Percentiles rank a stretch among this genome's conserved stretches.
phyloP scores from a whole-genome alignment of 129 eudicot species.

The Arctium minus region DNA sequence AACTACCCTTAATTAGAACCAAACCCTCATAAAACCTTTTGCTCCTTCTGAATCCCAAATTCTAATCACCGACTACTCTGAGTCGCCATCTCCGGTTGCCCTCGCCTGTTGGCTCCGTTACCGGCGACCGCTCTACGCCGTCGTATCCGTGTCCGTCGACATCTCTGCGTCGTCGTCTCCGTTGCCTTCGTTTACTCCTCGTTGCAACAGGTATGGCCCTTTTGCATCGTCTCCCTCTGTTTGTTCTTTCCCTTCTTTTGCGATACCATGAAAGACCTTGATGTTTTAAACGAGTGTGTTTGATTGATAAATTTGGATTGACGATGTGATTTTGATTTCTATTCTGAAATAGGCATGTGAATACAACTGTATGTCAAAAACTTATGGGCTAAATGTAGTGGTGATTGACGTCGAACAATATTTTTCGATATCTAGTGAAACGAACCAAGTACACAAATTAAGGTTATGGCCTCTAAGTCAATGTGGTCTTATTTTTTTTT shows the following conservation, averaged over 20 bases:
- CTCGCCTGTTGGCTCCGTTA: too few relatives aligned
- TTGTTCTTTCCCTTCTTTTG: not conserved
- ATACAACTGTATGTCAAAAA: too few relatives aligned
- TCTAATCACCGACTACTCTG: too few relatives aligned
- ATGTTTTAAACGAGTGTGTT: not conserved
- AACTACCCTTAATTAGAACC: not conserved
- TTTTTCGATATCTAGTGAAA: not conserved
- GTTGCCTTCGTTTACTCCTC: not conserved
- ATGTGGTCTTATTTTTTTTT: not conserved
- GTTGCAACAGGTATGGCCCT: not conserved
- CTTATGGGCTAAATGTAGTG: not conserved
- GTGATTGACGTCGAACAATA: not conserved
- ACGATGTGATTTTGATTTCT: not conserved
- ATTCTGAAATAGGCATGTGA: not conserved
- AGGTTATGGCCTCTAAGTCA: not conserved
- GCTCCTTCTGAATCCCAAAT: too few relatives aligned
- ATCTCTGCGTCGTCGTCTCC: not conserved
- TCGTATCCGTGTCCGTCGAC: not conserved
- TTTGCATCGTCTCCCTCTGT: not conserved
- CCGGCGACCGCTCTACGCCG: not conserved
- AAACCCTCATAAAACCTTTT: not conserved
- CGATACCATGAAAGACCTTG: not conserved
- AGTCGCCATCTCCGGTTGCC: not conserved
- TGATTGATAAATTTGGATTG: not conserved
- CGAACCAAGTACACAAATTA: not conserved